Evolutionary conservation across 345 rosid species (phyloP), one percentile per base, ranked within the genome.

Genomic region (Citropsis articulata): DNA sequence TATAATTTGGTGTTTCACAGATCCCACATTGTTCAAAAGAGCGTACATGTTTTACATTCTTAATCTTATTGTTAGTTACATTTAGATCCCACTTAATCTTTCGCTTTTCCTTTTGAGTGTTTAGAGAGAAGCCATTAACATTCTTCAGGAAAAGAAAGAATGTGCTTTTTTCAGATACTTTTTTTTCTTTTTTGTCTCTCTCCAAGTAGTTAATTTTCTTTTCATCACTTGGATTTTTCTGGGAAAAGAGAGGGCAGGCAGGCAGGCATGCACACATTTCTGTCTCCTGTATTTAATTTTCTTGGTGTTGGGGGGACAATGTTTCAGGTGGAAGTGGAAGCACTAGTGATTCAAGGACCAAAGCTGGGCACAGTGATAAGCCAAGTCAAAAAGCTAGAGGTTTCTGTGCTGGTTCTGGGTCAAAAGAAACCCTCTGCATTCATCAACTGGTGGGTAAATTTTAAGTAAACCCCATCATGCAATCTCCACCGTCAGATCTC

Each of bases 351-450:
- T 42, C 94, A 93, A 86, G 98, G 98, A 63, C 99, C 97, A 75
- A 96, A 78, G 80, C 71, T 94, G 71, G 90, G 81, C n/a, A 96
- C 98, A 7, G 91, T 96, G 64, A 75, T 88, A 80, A 92, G 89
- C 91, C 99, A 96, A 77, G 98, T 92, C 82, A 96, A 91, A 88
- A 96, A 94, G 81, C 92, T 94, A 66, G 99, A 91, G 85, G 95
- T 90, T 25, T 83, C 92, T 28, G 97, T 94, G 76, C 87, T 94
- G 27, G 99, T 96, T 13, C 84, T 94, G 81, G 97, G 99, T 82
- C 98, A 94, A 87, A 91, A 88, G 68, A 90, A 84, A 65, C 84
- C 91, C 57, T 85, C 97, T 71, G 68, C 92, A 7, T 83, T 94
- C 66, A 18, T 91, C 72, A 88, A 78, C 77, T 92, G 98, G 97